Base-by-base conservation (phyloP, 257 asterid species). In the Scutellaria barbata region DNA sequence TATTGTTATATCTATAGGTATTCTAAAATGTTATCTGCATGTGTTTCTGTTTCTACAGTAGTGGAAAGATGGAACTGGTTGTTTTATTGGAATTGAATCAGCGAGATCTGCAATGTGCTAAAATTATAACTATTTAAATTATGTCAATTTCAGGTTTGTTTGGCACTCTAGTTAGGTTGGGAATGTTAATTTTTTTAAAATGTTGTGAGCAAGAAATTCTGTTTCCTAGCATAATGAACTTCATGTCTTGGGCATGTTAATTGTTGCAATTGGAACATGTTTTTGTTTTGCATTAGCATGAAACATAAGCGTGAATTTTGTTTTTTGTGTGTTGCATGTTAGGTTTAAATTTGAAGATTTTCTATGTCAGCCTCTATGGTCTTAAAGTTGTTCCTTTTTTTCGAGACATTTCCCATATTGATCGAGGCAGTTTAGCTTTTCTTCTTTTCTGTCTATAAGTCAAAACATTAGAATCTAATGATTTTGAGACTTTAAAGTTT, bases 231-330 rank as follows among this genome's bases (percentile, higher is more conserved):
- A 47, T 16, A 17, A 5, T 10, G 10, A n/a, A 39, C 1, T 17
- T 67, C n/a, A n/a, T n/a, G n/a, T n/a, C 45, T 14, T 42, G 30
- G 17, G 58, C 63, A 37, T 37, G 54, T 20, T 50, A 58, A 16
- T 17, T 17, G 12, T 56, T 40, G 43, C 25, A 53, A n/a, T n/a
- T 68, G 55, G 20, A 59, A 45, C 37, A 1, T 48, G 64, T 56
- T n/a, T 51, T 6, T 12, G 74, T 25, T 47, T 66, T 59, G 62
- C 73, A 58, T 14, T 67, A 51, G 35, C 46, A 16, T 46, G 45
- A 35, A 63, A 30, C 35, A 40, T 12, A 50, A 8, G 64, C 0
- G 11, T 16, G 48, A 35, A 45, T 69, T 47, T 55, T 10, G 0
- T 16, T 50, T 12, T 51, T n/a, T 52, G 18, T 33, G 7, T 16